Conservation (phyloP, 768 basidiomycete species). For the Podaxis rugospora region DNA sequence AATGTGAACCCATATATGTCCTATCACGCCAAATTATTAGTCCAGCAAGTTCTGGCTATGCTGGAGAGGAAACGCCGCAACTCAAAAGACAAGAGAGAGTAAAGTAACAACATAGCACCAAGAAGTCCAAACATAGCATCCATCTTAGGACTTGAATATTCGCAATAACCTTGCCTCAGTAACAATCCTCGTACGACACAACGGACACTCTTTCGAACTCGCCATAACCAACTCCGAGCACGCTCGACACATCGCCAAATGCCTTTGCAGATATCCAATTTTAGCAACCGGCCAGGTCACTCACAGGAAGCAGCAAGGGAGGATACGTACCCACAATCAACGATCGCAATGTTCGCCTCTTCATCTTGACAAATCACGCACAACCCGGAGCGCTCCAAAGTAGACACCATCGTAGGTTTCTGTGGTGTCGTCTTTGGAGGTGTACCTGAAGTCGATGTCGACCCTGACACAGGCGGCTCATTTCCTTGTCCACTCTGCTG, state of each 20-base stretch:
- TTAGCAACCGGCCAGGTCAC: slow-evolving; percentile 3
- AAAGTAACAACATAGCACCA: too few species aligned
- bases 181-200: slow-evolving; percentile 86
- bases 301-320: not conserved
- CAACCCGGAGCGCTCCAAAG: slow-evolving; percentile 65
- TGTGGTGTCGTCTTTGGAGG: slow-evolving; percentile 22
- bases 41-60: too few species aligned
- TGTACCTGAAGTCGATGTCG: slow-evolving; percentile 6
- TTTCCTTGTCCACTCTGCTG: not conserved
- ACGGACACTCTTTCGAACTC: slow-evolving; percentile 81
- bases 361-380: slow-evolving; percentile 95
- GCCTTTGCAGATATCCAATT: slow-evolving; percentile 37
- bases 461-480: not conserved
- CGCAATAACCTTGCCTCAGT: slow-evolving; percentile 77
- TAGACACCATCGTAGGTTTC: slow-evolving; percentile 32
- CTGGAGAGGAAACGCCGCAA: too few species aligned
- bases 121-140: not conserved
- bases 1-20: too few species aligned
- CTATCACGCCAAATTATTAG: too few species aligned
- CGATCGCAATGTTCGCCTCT: slow-evolving; percentile 89
- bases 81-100: too few species aligned
- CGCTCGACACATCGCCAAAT: slow-evolving; percentile 71
- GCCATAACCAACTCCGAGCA: slow-evolving; percentile 80
- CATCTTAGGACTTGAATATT: slow-evolving; percentile 53
- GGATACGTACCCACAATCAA: slow-evolving; percentile 83